Evolutionary conservation across 495 filamentous ascomycete species (phyloP), one percentile per base, ranked within the genome.

Genomic region (Neurospora sp.): DNA sequence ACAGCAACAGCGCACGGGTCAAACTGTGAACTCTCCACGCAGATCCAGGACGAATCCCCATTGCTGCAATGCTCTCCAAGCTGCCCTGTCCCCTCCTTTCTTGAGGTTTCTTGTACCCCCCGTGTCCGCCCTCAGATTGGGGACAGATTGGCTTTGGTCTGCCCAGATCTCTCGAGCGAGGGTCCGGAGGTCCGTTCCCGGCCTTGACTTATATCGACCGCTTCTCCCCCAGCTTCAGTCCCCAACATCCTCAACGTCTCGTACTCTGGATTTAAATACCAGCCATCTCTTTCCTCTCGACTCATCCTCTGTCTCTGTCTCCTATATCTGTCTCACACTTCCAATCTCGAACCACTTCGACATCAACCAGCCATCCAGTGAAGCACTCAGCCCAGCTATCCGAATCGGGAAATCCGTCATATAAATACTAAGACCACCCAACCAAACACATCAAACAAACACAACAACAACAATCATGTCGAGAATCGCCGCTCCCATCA

Each of bases 401-500:
- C 53, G 53, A 66, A 74, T 40, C 73, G 20, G 53, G 12, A 69
- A 71, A 35, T 42, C 9, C 3, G 40, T n/a, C 20, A 35, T 59
- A 37, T 12, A 71, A 41, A 73, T 18, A 69, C 14, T 9, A 69
- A 40, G n/a, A 40, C 72, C 22, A 31, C 20, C 59, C 46, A 11
- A 53, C 59, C 48, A 18, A 31, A 37, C 20, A 4, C 27, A 31
- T 59, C 70, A 48, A 38, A 74, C 12, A 41, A 69, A 72, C 53
- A 61, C 27, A 75, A 40, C 69, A 31, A 42, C 68, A 73, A 72
- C 69, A 42, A 81, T 82, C 79, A 81, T 81, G 71, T 81, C 81
- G 18, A 79, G 84, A 69, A 76, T 85, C 44, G 79, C 82, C 69
- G 76, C 77, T 42, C 82, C 84, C 71, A 76, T 82, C 75, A 74